These are phyloP conservation scores for Apiosordaria backusii DNA, from an alignment of 495 filamentous ascomycete genomes.

Conservation along the genomic window DNA sequence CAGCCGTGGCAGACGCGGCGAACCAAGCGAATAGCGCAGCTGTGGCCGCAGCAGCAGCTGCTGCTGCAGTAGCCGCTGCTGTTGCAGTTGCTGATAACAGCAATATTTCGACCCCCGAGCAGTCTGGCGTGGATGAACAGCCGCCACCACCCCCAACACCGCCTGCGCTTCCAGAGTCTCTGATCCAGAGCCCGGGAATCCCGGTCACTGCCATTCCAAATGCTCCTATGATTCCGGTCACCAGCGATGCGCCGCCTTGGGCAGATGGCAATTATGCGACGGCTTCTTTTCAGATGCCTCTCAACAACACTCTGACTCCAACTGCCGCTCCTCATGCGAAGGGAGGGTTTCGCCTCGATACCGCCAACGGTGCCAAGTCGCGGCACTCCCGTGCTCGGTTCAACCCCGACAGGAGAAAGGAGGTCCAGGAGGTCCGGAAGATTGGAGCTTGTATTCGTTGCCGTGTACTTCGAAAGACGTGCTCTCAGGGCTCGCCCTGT, in stretches of 20 bases:
- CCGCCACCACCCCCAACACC: not conserved
- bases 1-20: slow-evolving; percentile 16
- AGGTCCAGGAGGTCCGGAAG: slow-evolving; percentile 78
- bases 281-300: slow-evolving; percentile 28
- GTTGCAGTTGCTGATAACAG: slow-evolving; percentile 8
- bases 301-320: slow-evolving; percentile 17
- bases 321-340: slow-evolving; percentile 25
- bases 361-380: slow-evolving; percentile 33
- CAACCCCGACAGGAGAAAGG: slow-evolving; percentile 61
- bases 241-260: slow-evolving; percentile 37
- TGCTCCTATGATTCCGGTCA: slow-evolving; percentile 1
- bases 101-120: slow-evolving; percentile 19
- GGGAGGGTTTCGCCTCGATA: slow-evolving; percentile 43
- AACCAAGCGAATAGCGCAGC: slow-evolving; percentile 17
- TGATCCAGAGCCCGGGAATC: not conserved
- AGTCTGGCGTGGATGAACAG: slow-evolving; percentile 11
- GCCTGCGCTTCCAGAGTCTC: slow-evolving; percentile 10
- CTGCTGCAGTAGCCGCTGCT: slow-evolving; percentile 16
- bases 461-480: slow-evolving; percentile 82
- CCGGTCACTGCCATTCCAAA: not conserved
- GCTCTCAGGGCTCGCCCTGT: slow-evolving; percentile 76
- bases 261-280: slow-evolving; percentile 42
- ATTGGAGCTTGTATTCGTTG: slow-evolving; percentile 82
- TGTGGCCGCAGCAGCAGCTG: slow-evolving; percentile 18
- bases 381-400: slow-evolving; percentile 61